These are phyloP conservation scores for Fusarium sp. DNA, from an alignment of 2,329 filamentous ascomycete genomes.

Conservation along the genomic window DNA sequence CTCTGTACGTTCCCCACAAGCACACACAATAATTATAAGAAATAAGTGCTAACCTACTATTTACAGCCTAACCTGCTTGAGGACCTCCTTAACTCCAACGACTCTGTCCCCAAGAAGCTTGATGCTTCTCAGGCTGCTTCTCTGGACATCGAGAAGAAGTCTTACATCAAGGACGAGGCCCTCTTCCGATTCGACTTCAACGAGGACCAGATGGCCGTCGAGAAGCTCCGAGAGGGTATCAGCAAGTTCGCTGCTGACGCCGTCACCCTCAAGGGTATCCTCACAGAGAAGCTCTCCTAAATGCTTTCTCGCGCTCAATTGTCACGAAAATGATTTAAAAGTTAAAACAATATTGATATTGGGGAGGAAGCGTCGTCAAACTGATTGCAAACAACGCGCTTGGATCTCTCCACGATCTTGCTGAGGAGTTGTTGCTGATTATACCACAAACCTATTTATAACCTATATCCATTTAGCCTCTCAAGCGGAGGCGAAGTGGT, in stretches of 20 bases:
- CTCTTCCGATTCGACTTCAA: constrained; percentile 99
- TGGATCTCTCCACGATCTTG: constrained; percentile 20
- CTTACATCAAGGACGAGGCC: constrained; percentile 90
- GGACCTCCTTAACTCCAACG: constrained; percentile 88
- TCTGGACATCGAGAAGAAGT: constrained; percentile 87
- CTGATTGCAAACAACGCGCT: constrained; percentile 19
- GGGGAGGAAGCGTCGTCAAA: constrained; percentile 17
- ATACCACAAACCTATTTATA: constrained; percentile 40
- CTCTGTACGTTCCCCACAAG: constrained; percentile 72
- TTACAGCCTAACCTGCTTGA: constrained; percentile 89
- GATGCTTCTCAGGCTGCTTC: constrained; percentile 73
- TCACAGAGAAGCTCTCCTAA: constrained; percentile 84
- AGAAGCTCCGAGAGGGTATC: constrained; percentile 99
- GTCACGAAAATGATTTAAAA: constrained; percentile 35
- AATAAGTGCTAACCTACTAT: constrained; percentile 34
- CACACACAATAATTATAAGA: not conserved
- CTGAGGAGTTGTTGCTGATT: constrained; percentile 31
- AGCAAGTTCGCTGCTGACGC: constrained; percentile 99
- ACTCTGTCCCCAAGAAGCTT: constrained; percentile 91
- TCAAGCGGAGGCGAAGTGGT: constrained; percentile 10
- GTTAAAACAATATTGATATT: constrained; percentile 21
- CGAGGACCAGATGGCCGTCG: constrained; percentile 98
- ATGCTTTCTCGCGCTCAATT: constrained; percentile 20
- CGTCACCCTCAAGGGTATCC: constrained; percentile 90
- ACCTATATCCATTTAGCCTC: constrained; percentile 11